phyloP scores from a whole-genome alignment of 768 basidiomycete genomes.

The Paxillus involutus region DNA sequence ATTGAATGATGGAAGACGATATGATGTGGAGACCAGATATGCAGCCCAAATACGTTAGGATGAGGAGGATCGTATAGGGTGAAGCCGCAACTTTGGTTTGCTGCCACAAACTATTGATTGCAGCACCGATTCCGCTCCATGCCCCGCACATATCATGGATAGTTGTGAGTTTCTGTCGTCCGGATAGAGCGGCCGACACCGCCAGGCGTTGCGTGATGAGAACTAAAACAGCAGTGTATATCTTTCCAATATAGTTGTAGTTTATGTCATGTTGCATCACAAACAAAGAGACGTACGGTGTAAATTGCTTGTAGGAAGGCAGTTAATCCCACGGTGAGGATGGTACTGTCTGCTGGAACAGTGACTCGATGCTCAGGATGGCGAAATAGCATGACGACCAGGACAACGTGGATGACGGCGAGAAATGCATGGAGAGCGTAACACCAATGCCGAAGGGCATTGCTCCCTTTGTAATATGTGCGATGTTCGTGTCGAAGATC shows the following conservation, averaged over 20 bases:
- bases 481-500: too few species aligned
- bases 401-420: not conserved
- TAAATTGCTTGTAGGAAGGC: conserved; percentile 5
- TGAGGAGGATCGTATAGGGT: not conserved
- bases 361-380: conserved; percentile 6
- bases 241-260: not conserved
- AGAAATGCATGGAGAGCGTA: not conserved
- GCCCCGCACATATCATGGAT: conserved; percentile 17
- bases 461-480: too few species aligned
- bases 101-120: too few species aligned
- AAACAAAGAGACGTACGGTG: not conserved
- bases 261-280: too few species aligned
- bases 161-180: conserved; percentile 15
- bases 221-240: conserved; percentile 14
- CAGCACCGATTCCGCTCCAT: conserved; percentile 25
- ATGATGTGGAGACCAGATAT: conserved; percentile 22
- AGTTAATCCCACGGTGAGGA: not conserved
- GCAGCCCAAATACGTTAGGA: conserved; percentile 12
- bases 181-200: conserved; percentile 4
- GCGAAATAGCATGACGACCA: not conserved
- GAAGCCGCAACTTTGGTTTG: conserved; percentile 10
- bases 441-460: too few species aligned
- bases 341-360: too few species aligned
- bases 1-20: too few species aligned
- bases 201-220: too few species aligned